Evolutionary conservation across 257 asterid genomes (phyloP).

Genomic region (Plantago elongata): DNA sequence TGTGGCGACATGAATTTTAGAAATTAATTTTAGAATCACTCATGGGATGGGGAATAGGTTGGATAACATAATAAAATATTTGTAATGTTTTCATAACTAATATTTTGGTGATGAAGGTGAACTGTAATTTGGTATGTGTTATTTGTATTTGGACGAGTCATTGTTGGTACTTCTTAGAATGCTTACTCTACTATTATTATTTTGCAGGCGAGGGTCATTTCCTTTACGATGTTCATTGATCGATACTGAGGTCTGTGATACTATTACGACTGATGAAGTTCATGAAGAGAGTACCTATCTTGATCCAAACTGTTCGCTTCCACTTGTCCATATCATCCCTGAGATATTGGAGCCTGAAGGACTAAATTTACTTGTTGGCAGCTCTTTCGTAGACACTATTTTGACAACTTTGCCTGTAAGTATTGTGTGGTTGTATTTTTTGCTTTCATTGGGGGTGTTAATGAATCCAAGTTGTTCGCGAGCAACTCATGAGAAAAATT

Average conservation of each 20-base stretch:
- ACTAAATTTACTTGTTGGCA: slow-evolving; percentile 50
- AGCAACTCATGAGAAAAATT: no score
- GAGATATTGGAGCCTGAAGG: slow-evolving; percentile 68
- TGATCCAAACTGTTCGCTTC: slow-evolving; percentile 48
- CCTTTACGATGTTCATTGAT: slow-evolving; percentile 56
- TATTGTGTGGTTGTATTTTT: slow-evolving; percentile 1
- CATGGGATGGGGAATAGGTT: background rate
- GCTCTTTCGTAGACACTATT: slow-evolving; percentile 54
- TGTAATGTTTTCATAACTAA: slow-evolving; percentile 7
- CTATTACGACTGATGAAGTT: slow-evolving; percentile 44
- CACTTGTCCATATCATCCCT: slow-evolving; percentile 51
- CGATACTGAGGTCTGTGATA: slow-evolving; percentile 48
- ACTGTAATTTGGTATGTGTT: slow-evolving; percentile 7
- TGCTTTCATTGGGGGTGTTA: background rate
- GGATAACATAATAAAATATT: background rate
- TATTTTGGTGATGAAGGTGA: slow-evolving; percentile 2
- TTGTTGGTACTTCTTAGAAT: slow-evolving; percentile 7
- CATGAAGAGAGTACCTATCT: slow-evolving; percentile 29
- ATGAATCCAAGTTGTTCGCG: no score
- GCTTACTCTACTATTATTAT: background rate
- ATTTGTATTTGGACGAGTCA: background rate
- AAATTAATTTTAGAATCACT: no score
- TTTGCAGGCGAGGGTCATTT: slow-evolving; percentile 48
- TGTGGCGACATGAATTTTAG: no score
- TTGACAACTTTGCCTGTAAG: slow-evolving; percentile 80